Evolutionary conservation across 495 filamentous ascomycete species (phyloP), one percentile per base, ranked within the genome.

Genomic region (Trichoderma gamsii): DNA sequence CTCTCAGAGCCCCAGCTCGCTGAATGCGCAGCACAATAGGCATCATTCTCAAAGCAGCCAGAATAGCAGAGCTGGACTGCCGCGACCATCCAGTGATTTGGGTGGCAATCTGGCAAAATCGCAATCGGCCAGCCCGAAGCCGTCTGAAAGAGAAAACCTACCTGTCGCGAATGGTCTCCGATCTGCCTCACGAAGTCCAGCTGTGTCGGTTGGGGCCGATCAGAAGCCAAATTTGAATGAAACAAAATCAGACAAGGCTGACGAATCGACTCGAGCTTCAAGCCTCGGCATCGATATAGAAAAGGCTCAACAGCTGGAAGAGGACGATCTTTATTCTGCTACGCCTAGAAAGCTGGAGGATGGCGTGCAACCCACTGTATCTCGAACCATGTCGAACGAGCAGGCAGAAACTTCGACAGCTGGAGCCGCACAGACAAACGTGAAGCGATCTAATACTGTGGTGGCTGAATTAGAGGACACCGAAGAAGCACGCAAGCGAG

Each of bases 401-500:
- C 13, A 43, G 63, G 8, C 32, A 43, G 29, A 65, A 65, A 41
- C 6, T 23, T 41, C 63, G 8, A 4, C 11, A 18, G 32, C 1
- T 11, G 15, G 51, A 35, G 49, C 51, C n/a, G 35, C n/a, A 21
- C 23, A 44, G 16, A n/a, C 46, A 5, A 56, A 56, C 44, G 11
- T 18, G 23, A 16, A 7, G n/a, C 16, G 32, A 21, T 41, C 41
- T 25, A 66, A 51, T 23, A 16, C 65, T 7, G 38, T 25, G 21
- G 5, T 71, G 65, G 68, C 74, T n/a, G 73, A 61, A 12, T 67
- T 71, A 11, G 73, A 73, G 6, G 74, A 76, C 32, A 75, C 77
- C 59, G 75, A 76, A 63, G 76, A 79, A 68, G 69, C 74, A 56
- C 72, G 73, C 35, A 77, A 75, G 72, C 71, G 72, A 12, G 72